Percentiles rank a stretch among this genome's conserved stretches.
phyloP scores from a whole-genome alignment of 768 basidiomycete genomes.

The Daedaleopsis sinensis region DNA sequence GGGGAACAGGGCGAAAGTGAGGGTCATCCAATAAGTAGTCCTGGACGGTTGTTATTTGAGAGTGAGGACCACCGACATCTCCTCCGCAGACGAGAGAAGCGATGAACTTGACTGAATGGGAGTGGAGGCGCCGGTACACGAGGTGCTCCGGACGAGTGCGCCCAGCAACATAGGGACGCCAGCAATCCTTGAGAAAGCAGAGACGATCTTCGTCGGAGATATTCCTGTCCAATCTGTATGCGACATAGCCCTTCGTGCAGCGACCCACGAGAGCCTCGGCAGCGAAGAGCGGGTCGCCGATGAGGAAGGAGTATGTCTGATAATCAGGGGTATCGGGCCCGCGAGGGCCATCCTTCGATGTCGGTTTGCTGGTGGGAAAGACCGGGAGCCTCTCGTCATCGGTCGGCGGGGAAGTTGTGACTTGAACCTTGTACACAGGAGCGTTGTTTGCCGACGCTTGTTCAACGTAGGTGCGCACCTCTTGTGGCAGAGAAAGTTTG shows the following conservation, averaged over 20 bases:
- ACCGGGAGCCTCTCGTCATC: neutral
- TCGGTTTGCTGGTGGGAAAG: neutral
- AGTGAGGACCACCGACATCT: slow-evolving; percentile 5
- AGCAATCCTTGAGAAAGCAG: slow-evolving; percentile 18
- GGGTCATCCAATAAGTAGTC: neutral
- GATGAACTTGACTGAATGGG: neutral
- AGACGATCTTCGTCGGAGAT: neutral
- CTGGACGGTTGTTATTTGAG: neutral
- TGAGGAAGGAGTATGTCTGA: slow-evolving; percentile 3
- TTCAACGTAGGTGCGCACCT: neutral
- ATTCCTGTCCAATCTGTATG: neutral
- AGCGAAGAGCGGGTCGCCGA: neutral
- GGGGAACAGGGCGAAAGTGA: neutral
- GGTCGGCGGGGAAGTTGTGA: neutral
- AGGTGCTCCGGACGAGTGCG: slow-evolving; percentile 7
- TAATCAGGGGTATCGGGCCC: neutral
- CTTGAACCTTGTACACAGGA: slow-evolving; percentile 4
- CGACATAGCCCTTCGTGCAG: slow-evolving; percentile 9
- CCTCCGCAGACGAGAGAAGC: slow-evolving; percentile 13
- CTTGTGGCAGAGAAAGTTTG: neutral
- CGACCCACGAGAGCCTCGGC: slow-evolving; percentile 4
- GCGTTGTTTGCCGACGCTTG: neutral
- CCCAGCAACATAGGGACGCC: slow-evolving; percentile 5
- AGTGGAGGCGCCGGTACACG: slow-evolving; percentile 1
- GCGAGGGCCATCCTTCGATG: neutral